Base-by-base conservation (phyloP, 306 rosid species). In the Abrus pulchellus region DNA sequence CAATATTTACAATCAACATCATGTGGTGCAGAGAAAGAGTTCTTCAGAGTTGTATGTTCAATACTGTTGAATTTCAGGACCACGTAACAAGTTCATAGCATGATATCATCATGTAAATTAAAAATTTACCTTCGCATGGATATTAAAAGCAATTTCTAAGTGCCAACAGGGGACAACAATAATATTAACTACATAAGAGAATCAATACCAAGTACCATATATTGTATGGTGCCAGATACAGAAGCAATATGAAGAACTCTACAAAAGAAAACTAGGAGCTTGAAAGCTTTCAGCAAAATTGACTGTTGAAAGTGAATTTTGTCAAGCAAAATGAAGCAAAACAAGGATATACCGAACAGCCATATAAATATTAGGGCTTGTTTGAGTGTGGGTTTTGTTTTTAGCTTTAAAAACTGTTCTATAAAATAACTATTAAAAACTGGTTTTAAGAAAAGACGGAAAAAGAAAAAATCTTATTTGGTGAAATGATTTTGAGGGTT, bases 1-100 rank as follows among this genome's bases (percentile, higher is more conserved):
- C 55, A 82, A 68, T 32, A 72, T 41, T 78, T 28, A 47, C 20
- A 77, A 56, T 44, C 54, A 10, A 53, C 34, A 85, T 59, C 33
- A 27, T 43, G 76, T 32, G 77, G 74, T 3, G 44, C 32, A 44
- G 32, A 70, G 30, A 28, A 63, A 64, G 64, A 74, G 79, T 45
- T 52, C 40, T 38, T 78, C 75, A 74, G n/a, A 45, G 68, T 43
- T 75, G 68, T 74, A 32, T 14, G 60, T 59, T 13, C 43, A 32
- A 66, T 33, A 47, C 75, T 63, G 68, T 48, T 10, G 9, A 68
- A 61, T 45, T 70, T 20, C 53, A 62, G 61, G 75, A 63, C 69
- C 72, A 28, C 45, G 45, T 20, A 41, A 53, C 59, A 64, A 45
- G 29, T 11, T 64, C 65, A 48, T 36, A 34, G 48, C 5, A 27